Evolutionary conservation across 2,329 filamentous ascomycete species (phyloP), one percentile per base, ranked within the genome.

Genomic region (Sporothrix brunneoviolacea): DNA sequence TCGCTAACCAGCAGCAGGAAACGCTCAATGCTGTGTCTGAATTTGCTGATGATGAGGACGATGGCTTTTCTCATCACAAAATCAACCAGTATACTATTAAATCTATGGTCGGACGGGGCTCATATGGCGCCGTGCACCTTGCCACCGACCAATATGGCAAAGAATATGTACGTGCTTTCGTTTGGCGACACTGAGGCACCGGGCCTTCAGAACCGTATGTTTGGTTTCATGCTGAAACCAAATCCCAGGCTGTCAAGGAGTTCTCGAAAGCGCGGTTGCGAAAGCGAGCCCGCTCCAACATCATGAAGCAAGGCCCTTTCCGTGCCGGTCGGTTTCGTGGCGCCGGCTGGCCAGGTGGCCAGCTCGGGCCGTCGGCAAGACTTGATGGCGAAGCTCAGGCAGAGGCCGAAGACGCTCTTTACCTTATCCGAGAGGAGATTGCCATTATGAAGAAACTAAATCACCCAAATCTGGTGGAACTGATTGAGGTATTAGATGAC

Each of bases 371-470:
- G 3, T 53, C 50, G 15, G 45, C 35, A n/a, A 48, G 53, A 8
- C 42, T 51, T 36, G 54, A 38, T 30, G 61, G 63, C 28, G 68
- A 74, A 52, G 72, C 77, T 54, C 70, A 74, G 40, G 76, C 77
- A 38, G 84, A 86, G 63, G 84, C 84, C 58, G 72, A 73, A 22
- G 80, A 83, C 61, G 81, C 91, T 0, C 73, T 97, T 12, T 87
- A 87, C 61, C 73, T 97, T 53, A 97, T 98, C 65, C 86, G 90
- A 54, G 88, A 95, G 66, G 93, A 98, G 68, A 93, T 97, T 61
- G 93, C 93, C 52, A 94, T 97, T 64, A 97, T 98, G 91, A 98
- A 97, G 74, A 97, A 97, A 70, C 77, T 97, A 41, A 84, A 96
- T 62, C 93, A 98, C 63, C 85, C 83, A 24, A 98, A 97, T 62